A percentile compares a stretch with the other conserved stretches of the same genome.
Evolutionary conservation across 176 grass and related monocot genomes (phyloP).

Genomic region (Eragrostis curvula): DNA sequence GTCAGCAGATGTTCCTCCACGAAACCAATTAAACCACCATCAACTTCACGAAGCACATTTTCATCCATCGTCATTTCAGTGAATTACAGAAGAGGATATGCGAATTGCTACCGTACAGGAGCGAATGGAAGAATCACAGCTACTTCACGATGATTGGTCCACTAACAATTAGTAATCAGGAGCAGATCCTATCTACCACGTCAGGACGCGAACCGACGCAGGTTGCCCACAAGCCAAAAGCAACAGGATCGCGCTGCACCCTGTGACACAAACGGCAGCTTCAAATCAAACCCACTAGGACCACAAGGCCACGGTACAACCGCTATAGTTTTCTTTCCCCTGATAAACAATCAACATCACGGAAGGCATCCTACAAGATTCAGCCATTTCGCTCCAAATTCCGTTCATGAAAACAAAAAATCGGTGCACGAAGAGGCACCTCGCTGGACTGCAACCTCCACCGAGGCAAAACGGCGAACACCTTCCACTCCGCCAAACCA

Average conservation of each 20-base stretch:
- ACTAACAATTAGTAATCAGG: not conserved
- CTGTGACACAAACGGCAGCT: not conserved
- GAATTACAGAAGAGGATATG: not conserved
- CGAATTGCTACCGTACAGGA: not conserved
- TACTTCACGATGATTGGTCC: not conserved
- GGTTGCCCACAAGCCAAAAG: not conserved
- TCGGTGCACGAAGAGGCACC: not conserved
- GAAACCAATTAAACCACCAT: not conserved
- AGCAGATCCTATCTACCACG: not conserved
- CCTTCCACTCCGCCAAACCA: not conserved
- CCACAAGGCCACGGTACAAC: not conserved
- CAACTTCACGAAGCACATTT: not conserved
- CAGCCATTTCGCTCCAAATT: not conserved
- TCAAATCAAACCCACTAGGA: not conserved
- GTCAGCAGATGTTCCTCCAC: not conserved
- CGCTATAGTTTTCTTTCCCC: not conserved
- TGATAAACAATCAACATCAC: not conserved
- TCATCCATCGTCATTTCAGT: not conserved
- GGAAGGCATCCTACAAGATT: not conserved
- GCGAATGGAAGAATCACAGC: not conserved
- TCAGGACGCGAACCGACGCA: not conserved
- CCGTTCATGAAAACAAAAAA: not conserved
- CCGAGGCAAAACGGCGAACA: conserved; percentile 30
- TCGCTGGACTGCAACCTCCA: not conserved
- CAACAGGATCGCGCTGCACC: not conserved